Percentiles rank a stretch among this genome's conserved stretches.
phyloP scores from a whole-genome alignment of 805 yeast species.

The Ogataea siamensis region DNA sequence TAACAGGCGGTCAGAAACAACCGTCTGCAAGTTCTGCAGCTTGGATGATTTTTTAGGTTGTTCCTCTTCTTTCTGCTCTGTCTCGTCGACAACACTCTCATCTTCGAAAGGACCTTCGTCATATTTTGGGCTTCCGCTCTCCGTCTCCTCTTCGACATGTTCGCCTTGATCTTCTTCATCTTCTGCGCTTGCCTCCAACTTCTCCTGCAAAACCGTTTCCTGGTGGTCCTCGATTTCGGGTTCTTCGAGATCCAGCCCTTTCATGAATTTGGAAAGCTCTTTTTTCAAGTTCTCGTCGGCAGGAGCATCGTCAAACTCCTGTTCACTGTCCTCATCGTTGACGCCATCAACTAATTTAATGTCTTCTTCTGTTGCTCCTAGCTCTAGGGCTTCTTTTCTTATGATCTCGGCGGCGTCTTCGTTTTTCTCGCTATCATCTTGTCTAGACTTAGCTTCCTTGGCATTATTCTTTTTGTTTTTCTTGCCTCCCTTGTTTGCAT shows the following conservation, averaged over 20 bases:
- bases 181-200: constrained; percentile 36
- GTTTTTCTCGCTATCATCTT: not conserved
- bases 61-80: constrained; percentile 34
- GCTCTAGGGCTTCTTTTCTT: constrained; percentile 69
- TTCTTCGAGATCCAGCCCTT: constrained; percentile 60
- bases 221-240: constrained; percentile 38
- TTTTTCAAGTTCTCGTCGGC: constrained; percentile 45
- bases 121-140: constrained; percentile 28
- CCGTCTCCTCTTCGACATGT: constrained; percentile 35
- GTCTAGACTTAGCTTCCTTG: not conserved
- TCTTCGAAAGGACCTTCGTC: too few relatives aligned
- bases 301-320: constrained; percentile 46
- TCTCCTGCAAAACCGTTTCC: too few relatives aligned
- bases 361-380: constrained; percentile 89
- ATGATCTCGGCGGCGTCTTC: constrained; percentile 36
- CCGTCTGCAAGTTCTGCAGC: constrained; percentile 41
- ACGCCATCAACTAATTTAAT: constrained; percentile 59
- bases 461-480: not conserved
- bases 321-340: constrained; percentile 46
- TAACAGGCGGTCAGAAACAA: constrained; percentile 52
- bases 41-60: constrained; percentile 31
- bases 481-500: not conserved
- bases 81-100: too few relatives aligned
- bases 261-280: constrained; percentile 63
- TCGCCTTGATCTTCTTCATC: constrained; percentile 41